A percentile compares a stretch with the other conserved stretches of the same genome.
Evolutionary conservation across 306 rosid species (phyloP).

Genomic region (Glycine soja): DNA sequence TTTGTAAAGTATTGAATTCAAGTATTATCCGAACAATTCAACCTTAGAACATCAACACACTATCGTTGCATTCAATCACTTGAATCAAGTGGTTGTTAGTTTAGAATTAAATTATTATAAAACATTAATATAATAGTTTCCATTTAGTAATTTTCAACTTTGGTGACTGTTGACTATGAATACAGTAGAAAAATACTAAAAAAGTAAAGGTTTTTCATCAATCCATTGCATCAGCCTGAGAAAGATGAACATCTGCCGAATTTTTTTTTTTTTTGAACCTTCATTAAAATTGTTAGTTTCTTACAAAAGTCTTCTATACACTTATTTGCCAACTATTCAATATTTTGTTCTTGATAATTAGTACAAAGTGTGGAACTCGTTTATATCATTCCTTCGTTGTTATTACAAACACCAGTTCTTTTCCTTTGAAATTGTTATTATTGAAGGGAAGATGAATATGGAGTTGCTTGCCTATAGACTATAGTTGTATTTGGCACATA

Average conservation of each 20-base stretch:
- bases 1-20: too few species aligned
- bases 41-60: too few species aligned
- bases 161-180: constrained; percentile 40
- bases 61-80: too few species aligned
- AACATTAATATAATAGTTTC: neutral
- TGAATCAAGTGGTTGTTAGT: neutral
- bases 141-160: constrained; percentile 37
- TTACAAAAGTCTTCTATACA: neutral
- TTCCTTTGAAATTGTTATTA: neutral
- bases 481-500: constrained; percentile 3
- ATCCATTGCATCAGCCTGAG: constrained; percentile 35
- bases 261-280: neutral
- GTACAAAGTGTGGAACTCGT: neutral
- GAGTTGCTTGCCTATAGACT: constrained; percentile 9
- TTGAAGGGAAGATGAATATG: constrained; percentile 13
- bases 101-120: constrained; percentile 1
- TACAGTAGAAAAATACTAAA: neutral
- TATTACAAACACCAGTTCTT: neutral
- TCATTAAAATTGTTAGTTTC: constrained; percentile 13
- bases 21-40: too few species aligned
- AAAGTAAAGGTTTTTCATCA: constrained; percentile 11
- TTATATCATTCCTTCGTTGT: neutral
- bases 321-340: constrained; percentile 1
- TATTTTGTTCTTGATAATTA: neutral
- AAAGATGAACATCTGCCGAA: constrained; percentile 10